Evolutionary conservation across 2,329 filamentous ascomycete genomes (phyloP).

Genomic region (Trichophyton benhamiae): DNA sequence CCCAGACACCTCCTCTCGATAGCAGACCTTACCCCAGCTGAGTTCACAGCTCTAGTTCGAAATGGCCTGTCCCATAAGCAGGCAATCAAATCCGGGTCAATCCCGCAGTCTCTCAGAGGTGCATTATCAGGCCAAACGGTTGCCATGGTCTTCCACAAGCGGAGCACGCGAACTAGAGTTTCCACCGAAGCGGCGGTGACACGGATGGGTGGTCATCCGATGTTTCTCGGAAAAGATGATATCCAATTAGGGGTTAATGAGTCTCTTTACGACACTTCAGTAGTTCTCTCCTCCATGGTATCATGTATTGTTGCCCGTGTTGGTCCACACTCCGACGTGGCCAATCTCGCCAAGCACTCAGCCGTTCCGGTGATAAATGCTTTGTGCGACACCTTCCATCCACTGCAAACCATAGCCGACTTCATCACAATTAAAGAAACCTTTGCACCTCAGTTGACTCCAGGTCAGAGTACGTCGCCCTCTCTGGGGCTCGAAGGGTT

Average conservation of each 20-base stretch:
- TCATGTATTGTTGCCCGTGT: constrained; percentile 72
- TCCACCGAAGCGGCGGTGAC: constrained; percentile 85
- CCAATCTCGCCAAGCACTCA: constrained; percentile 57
- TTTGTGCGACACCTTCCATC: constrained; percentile 82
- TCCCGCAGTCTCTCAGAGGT: constrained; percentile 47
- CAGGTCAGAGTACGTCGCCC: constrained; percentile 20
- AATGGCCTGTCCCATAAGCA: constrained; percentile 70
- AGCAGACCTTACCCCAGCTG: constrained; percentile 64
- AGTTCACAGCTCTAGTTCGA: constrained; percentile 69
- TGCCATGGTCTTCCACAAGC: constrained; percentile 94
- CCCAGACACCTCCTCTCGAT: constrained; percentile 89
- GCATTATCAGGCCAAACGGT: constrained; percentile 65
- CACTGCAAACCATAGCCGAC: constrained; percentile 87
- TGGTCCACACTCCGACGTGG: constrained; percentile 62
- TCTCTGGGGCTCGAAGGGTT: constrained; percentile 63
- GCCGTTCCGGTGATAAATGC: constrained; percentile 75
- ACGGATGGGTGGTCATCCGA: constrained; percentile 80
- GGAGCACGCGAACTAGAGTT: constrained; percentile 82
- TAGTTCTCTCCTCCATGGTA: constrained; percentile 89
- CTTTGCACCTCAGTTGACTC: constrained; percentile 41
- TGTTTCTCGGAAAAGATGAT: constrained; percentile 93
- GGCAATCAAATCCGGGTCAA: constrained; percentile 57
- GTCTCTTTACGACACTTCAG: constrained; percentile 79
- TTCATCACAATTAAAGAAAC: constrained; percentile 79
- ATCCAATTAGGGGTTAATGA: constrained; percentile 95